Base-by-base conservation (phyloP, 2,329 filamentous ascomycete genomes). In the Ophiosphaerella herpotricha region DNA sequence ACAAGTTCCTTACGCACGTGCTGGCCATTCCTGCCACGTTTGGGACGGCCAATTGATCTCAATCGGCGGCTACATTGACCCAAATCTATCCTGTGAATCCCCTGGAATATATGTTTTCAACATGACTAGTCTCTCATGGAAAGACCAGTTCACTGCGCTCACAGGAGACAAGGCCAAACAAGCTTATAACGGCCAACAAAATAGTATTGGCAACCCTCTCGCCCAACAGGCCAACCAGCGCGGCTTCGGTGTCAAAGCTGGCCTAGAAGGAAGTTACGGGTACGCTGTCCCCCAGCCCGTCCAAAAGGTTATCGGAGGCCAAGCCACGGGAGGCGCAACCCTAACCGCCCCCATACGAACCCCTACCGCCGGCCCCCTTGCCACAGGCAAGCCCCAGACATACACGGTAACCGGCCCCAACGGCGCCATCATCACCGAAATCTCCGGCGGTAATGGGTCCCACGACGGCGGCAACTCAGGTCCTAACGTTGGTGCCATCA, bases 21-120 rank as follows among this genome's bases (percentile, higher is more conserved):
- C 85, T 1, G 89, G 89, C 0, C 89, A 93, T 68, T 84, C 85
- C 33, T 94, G 90, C 72, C 84, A 91, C 59, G 82, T 83, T 61
- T 93, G 90, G 74, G 87, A 91, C 13, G 85, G 87, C 50, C 90
- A 93, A 70, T 91, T 95, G 85, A 78, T 94, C 54, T 80, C 87
- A 7, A 78, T 93, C 12, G 90, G 90, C 23, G 90, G 90, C 9
- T 87, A 84, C 56, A 81, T 86, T 7, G 85, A 84, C 2, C 72
- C 77, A 23, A 75, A 84, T 9, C 76, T 84, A 39, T 80, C 75
- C 3, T 90, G 88, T 67, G 88, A 91, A 58, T 81, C 75, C 13
- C 85, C 85, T 0, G 86, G 87, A 1, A 79, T 91, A 52, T 90
- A 90, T 65, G 83, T 90, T 23, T 93, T 91, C 74, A 91, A 95